phyloP scores from a whole-genome alignment of 192 early-diverging fungal genomes.

The Kickxella alabastrina region DNA sequence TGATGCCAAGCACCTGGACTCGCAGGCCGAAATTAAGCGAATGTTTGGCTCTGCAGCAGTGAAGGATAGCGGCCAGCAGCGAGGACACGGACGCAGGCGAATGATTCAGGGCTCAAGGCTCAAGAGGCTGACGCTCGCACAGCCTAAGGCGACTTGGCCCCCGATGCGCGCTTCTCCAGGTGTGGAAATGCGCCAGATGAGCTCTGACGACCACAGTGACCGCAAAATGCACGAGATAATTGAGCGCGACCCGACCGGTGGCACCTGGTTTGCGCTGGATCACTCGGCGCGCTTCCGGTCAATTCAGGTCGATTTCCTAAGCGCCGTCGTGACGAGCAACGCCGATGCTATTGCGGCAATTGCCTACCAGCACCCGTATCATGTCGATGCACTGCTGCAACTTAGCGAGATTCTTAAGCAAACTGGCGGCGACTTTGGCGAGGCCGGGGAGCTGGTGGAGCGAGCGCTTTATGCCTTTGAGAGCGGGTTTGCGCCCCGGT shows the following conservation, averaged over 20 bases:
- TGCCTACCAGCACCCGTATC: slow-evolving; percentile 76
- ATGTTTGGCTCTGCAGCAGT: slow-evolving; percentile 88
- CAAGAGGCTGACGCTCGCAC: slow-evolving; percentile 58
- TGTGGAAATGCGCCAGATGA: slow-evolving; percentile 46
- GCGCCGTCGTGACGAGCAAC: slow-evolving; percentile 68
- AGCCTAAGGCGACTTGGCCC: slow-evolving; percentile 73
- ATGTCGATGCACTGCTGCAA: slow-evolving; percentile 82
- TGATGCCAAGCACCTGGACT: slow-evolving; percentile 69
- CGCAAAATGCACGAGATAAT: slow-evolving; percentile 33
- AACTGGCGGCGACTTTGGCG: slow-evolving; percentile 69
- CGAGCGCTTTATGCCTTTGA: slow-evolving; percentile 89
- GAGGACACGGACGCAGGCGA: slow-evolving; percentile 6
- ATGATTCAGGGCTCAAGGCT: slow-evolving; percentile 1
- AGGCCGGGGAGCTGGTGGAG: slow-evolving; percentile 81
- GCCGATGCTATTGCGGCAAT: slow-evolving; percentile 68
- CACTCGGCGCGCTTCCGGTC: slow-evolving; percentile 72
- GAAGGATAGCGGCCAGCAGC: slow-evolving; percentile 15
- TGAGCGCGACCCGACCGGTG: slow-evolving; percentile 21
- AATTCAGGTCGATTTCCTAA: slow-evolving; percentile 70
- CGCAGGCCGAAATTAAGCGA: slow-evolving; percentile 83
- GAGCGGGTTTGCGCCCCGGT: slow-evolving; percentile 70
- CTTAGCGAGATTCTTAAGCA: slow-evolving; percentile 83
- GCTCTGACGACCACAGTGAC: slow-evolving; percentile 49
- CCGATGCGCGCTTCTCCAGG: slow-evolving; percentile 45
- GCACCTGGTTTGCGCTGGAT: slow-evolving; percentile 56